These are phyloP conservation scores for Clitoria ternatea DNA, from an alignment of 306 rosid species.

Conservation along the genomic window DNA sequence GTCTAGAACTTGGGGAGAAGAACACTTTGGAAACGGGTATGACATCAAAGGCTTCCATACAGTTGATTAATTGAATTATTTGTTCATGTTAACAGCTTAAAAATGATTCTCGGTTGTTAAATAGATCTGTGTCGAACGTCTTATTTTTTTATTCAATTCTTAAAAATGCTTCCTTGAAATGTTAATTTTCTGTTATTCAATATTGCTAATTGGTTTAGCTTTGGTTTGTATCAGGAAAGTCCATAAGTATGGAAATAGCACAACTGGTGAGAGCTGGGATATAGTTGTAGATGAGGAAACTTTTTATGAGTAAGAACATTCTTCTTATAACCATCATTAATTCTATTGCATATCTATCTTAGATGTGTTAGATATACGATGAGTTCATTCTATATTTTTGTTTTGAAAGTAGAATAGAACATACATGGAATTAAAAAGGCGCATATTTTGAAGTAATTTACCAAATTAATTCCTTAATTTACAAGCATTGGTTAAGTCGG, in stretches of 20 bases:
- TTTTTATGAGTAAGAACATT: constrained; percentile 71
- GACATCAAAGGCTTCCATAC: constrained; percentile 7
- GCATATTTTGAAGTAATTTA: background rate
- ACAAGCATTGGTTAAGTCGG: background rate
- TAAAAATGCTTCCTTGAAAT: background rate
- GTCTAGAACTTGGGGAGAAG: constrained; percentile 99
- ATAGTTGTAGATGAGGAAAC: constrained; percentile 92
- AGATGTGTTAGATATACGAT: background rate
- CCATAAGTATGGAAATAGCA: constrained; percentile 96
- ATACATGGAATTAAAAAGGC: background rate
- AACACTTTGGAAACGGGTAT: constrained; percentile 98
- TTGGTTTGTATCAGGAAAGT: constrained; percentile 67
- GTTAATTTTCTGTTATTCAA: constrained; percentile 4
- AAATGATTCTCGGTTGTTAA: background rate
- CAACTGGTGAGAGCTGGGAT: constrained; percentile 97
- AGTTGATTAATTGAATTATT: constrained; percentile 13
- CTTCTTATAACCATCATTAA: background rate
- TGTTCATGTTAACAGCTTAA: constrained; percentile 7
- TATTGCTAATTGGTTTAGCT: constrained; percentile 5
- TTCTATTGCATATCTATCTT: background rate
- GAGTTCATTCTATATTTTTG: background rate
- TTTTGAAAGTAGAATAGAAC: background rate
- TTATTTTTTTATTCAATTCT: background rate
- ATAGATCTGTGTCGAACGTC: background rate
- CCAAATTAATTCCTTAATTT: background rate